Evolutionary conservation across 441 rosid genomes (phyloP), one percentile per base, ranked within the genome.

Genomic region (Brassica hybrid): DNA sequence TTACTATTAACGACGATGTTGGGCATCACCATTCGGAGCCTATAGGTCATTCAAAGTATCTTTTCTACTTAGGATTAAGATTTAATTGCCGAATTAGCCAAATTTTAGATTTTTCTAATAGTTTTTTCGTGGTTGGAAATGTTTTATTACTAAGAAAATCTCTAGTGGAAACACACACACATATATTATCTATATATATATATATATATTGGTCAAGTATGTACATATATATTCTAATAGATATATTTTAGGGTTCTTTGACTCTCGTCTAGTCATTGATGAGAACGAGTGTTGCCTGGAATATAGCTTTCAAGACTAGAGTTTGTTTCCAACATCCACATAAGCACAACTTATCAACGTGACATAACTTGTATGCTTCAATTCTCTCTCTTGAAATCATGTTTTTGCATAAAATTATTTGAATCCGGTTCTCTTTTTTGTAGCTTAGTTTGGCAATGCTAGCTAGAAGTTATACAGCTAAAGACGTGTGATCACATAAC

Each of bases 241-340:
- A 32, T 32, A 32, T 32, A 32, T 32, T 32, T 32, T 32, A 32
- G 36, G 36, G 36, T 32, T 32, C 36, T 69, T 76, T 32, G 19
- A 34, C 12, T 30, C 41, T 11, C 34, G 38, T 19, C 19, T 27
- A 21, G 61, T 19, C 72, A 66, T 25, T 13, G 0, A n/a, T 19
- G 69, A 12, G 67, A 61, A 71, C 0, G 10, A 43, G 38, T 27
- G 18, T 71, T 57, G 30, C 25, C 1, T 65, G 57, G 76, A 71
- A 77, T 77, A 76, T 59, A 60, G 69, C 59, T 62, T 76, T 70
- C 75, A 63, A 77, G 38, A 1, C 76, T 66, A 66, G 64, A 72
- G 16, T 45, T 72, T 18, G 72, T 19, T 65, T 71, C 68, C 72
- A 56, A 10, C 72, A 77, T 71, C 38, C 18, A 77, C 12, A 54